These are phyloP conservation scores for Cyamopsis tetragonoloba DNA, from an alignment of 306 rosid genomes.

Conservation along the genomic window DNA sequence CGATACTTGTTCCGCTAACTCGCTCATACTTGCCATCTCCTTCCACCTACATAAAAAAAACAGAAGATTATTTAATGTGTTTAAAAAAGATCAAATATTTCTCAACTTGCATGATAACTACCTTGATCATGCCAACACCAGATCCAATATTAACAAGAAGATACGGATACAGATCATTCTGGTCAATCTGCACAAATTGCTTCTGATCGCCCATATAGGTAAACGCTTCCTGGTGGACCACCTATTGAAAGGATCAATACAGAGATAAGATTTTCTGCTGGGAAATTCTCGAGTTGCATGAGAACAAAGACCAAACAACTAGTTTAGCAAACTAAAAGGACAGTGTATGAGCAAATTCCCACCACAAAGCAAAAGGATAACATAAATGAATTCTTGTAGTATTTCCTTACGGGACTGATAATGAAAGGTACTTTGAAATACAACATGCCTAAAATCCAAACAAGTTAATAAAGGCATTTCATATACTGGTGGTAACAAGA, in stretches of 20 bases:
- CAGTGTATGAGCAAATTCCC: neutral
- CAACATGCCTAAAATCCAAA: neutral
- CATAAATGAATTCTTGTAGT: neutral
- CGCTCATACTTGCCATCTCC: slow-evolving; percentile 87
- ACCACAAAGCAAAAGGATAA: neutral
- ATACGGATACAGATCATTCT: slow-evolving; percentile 77
- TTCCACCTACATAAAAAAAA: slow-evolving; percentile 63
- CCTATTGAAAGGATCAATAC: slow-evolving; percentile 44
- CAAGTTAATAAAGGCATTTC: neutral
- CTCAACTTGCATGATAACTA: slow-evolving; percentile 27
- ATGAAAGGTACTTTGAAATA: neutral
- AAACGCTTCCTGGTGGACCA: slow-evolving; percentile 75
- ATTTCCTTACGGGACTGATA: neutral
- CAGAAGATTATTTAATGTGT: slow-evolving; percentile 5
- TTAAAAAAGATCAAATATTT: neutral
- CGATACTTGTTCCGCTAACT: slow-evolving; percentile 95
- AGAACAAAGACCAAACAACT: slow-evolving; percentile 7
- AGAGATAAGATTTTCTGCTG: slow-evolving; percentile 13
- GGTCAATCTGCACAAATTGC: slow-evolving; percentile 77
- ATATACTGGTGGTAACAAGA: neutral
- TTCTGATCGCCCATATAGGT: slow-evolving; percentile 66
- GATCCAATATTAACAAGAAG: slow-evolving; percentile 96
- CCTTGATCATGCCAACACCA: slow-evolving; percentile 99
- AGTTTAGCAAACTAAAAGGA: slow-evolving; percentile 2
- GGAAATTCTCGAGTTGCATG: slow-evolving; percentile 14